Base-by-base conservation (phyloP, 208 protist species). In the Strigomonas culicis region DNA sequence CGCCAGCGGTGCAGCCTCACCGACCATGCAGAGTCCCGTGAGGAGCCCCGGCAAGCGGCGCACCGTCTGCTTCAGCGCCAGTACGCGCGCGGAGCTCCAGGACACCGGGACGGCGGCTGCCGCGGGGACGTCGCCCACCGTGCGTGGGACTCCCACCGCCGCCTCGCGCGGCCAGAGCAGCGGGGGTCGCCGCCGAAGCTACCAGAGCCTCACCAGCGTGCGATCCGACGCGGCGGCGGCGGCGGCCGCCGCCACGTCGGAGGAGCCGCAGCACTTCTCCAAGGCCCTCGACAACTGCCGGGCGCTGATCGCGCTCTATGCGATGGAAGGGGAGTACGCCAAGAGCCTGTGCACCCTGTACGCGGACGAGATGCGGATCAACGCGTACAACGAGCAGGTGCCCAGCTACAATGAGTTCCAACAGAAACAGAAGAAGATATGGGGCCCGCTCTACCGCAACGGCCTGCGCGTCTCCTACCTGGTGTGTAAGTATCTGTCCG, bases 371-470 rank as follows among this genome's bases (percentile, higher is more conserved):
- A 62, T 47, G 21, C 59, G 66, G 36, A 78, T 91, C 13, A 43
- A 44, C 28, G 50, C 72, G 52, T 90, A 86, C 67, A 90, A 90
- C 53, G 19, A 47, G 0, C 78, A 88, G 58, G 82, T 92, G 1
- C 43, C 17, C n/a, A 34, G 55, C 17, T 91, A 84, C 72, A 80
- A 80, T 65, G 62, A 31, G 4, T 86, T 86, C 60, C 72, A 79
- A 15, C 59, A 59, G n/a, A 25, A 57, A 13, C 68, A 86, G 46
- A 74, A 81, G 52, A 46, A 10, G 25, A 21, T 83, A 1, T 94
- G 88, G 85, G 84, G 80, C 24, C 71, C 72, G 21, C 24, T 94
- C 1, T 92, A 92, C 77, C 68, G 80, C 43, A 84, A 71, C 51
- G 77, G 70, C 0, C 68, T 94, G 2, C 78, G 68, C 27, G 61